Evolutionary conservation across 106 monocot genomes (phyloP), one percentile per base, ranked within the genome.

Genomic region (Allium fistulosum): DNA sequence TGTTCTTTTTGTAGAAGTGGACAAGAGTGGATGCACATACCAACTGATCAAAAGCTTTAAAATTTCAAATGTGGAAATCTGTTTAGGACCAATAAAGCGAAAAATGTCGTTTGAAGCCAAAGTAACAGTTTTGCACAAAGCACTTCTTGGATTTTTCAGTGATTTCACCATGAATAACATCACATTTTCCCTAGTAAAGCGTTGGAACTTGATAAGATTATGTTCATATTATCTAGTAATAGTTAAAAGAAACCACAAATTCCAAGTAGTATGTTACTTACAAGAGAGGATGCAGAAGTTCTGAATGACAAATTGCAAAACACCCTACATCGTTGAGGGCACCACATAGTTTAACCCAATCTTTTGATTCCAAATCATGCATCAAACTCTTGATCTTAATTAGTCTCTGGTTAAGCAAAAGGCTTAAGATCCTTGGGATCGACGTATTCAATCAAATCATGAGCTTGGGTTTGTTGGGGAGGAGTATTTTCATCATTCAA

Each of bases 111-210:
- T 57, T 46, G 83, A 87, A 46, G 94, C 81, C 90, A 94, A 87
- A 53, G 90, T 79, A 1, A 90, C 76, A 3, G 87, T 90, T 76
- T 94, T 90, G 82, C 83, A 87, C 59, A 90, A 50, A 16, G 90
- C 90, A 65, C 94, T 94, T 48, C 94, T 82, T 12, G 90, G 94
- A 62, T 74, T 94, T 75, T 90, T 94, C 87, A 94, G 78, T 60
- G 85, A 63, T 71, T 85, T 90, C 27, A 85, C 76, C 53, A 85
- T 75, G 27, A 81, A 67, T 67, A 71, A 4, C 82, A 90, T 77
- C 27, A 90, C 81, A 47, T 85, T 80, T 26, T 75, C 80, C 82
- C 94, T 94, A 57, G 9, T 26, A 59, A 0, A 10, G 22, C 11
- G 28, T 13, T 4, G 8, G n/a, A 17, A 27, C 5, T 5, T 46